Conservation (phyloP, 164 flowering plant species). For the Aristolochia contorta region DNA sequence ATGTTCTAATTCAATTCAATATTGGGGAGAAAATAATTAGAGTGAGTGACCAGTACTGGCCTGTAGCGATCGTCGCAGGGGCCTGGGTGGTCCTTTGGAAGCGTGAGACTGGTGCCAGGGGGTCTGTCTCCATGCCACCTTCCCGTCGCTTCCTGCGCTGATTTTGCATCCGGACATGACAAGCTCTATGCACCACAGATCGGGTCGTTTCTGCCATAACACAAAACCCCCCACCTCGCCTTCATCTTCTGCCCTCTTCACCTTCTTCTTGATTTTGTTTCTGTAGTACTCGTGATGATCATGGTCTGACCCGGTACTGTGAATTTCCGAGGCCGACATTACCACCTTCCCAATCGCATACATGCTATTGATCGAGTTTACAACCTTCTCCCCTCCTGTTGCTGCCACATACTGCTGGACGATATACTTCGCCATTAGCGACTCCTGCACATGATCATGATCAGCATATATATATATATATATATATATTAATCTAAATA, state of each 20-base stretch:
- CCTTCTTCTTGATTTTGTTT: slow-evolving; percentile 24
- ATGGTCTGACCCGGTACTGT: too few species aligned
- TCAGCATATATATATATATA: neutral
- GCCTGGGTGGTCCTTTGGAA: slow-evolving; percentile 89
- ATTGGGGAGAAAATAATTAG: too few species aligned
- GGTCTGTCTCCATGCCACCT: slow-evolving; percentile 91
- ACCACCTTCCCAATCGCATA: slow-evolving; percentile 88
- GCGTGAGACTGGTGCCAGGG: slow-evolving; percentile 97
- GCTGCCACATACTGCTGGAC: slow-evolving; percentile 88
- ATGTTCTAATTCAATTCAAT: too few species aligned
- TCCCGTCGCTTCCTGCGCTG: slow-evolving; percentile 91
- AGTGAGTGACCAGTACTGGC: too few species aligned
- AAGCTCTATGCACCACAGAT: slow-evolving; percentile 81
- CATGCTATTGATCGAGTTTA: slow-evolving; percentile 60
- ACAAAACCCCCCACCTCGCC: slow-evolving; percentile 87
- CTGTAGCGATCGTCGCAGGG: slow-evolving; percentile 85
- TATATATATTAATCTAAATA: too few species aligned
- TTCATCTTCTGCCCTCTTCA: slow-evolving; percentile 24
- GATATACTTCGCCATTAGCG: slow-evolving; percentile 82
- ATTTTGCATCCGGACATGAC: slow-evolving; percentile 77
- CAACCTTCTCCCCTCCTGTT: slow-evolving; percentile 60
- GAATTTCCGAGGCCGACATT: slow-evolving; percentile 55
- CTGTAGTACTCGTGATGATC: slow-evolving; percentile 12
- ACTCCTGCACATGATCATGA: too few species aligned
- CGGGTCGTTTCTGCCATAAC: slow-evolving; percentile 87